phyloP scores from a whole-genome alignment of 2,329 filamentous ascomycete species.

The Colletotrichum orchidophilum region DNA sequence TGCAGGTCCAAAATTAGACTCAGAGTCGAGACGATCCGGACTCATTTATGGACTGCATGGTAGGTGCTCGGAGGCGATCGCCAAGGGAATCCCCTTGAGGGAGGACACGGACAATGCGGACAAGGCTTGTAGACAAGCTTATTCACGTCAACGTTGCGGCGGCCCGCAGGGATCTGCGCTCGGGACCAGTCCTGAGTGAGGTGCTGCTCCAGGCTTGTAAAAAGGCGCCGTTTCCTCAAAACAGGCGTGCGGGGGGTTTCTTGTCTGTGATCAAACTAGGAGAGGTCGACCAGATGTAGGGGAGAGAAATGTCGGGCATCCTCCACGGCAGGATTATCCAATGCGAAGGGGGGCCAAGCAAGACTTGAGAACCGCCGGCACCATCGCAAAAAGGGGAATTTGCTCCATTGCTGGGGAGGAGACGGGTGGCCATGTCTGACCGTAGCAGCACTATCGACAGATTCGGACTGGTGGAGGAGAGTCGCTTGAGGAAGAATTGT shows the following conservation, averaged over 20 bases:
- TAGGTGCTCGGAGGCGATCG: slow-evolving; percentile 3
- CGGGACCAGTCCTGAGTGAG: neutral
- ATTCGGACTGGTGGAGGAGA: neutral
- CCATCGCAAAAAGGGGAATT: neutral
- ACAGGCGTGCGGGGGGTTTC: slow-evolving; percentile 1
- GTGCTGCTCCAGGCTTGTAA: neutral
- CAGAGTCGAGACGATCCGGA: slow-evolving; percentile 27
- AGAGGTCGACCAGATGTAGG: neutral
- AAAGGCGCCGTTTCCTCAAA: slow-evolving; percentile 5
- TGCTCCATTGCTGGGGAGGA: neutral
- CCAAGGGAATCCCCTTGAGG: neutral
- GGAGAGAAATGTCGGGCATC: neutral
- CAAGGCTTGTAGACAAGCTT: slow-evolving; percentile 25
- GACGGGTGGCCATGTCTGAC: neutral
- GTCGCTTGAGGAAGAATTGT: slow-evolving; percentile 2
- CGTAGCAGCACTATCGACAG: neutral
- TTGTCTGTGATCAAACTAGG: neutral
- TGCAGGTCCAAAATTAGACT: slow-evolving; percentile 20
- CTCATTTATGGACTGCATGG: neutral
- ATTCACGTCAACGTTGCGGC: slow-evolving; percentile 15
- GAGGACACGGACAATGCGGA: neutral
- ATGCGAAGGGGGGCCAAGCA: neutral
- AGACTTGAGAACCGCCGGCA: neutral
- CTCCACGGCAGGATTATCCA: neutral
- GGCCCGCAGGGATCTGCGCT: slow-evolving; percentile 18